Evolutionary conservation across 768 basidiomycete genomes (phyloP).

Genomic region (Naganishia vaughanmartiniae): DNA sequence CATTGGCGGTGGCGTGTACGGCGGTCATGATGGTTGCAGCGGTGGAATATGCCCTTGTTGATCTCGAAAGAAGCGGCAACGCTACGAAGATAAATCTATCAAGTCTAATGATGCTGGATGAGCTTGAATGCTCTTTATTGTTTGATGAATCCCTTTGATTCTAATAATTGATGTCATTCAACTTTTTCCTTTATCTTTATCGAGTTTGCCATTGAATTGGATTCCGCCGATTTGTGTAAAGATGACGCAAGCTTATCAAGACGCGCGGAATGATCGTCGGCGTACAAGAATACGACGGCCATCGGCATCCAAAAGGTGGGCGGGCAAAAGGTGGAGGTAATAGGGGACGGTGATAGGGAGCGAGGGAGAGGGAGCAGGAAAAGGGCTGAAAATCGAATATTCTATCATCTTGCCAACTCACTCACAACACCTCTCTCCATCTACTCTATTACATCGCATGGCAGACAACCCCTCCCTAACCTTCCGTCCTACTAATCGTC

Average conservation of each 20-base stretch:
- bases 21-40: slow-evolving; percentile 20
- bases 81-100: slow-evolving; percentile 1
- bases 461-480: no score
- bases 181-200: not conserved
- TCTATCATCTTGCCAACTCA: no score
- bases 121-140: not conserved
- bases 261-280: not conserved
- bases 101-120: slow-evolving; percentile 2
- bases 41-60: slow-evolving; percentile 16
- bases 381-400: no score
- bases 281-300: not conserved
- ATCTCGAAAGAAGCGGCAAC: slow-evolving; percentile 14
- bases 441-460: no score
- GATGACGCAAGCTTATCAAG: not conserved
- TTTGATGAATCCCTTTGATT: not conserved
- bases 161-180: not conserved
- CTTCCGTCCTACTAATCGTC: not conserved
- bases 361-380: no score
- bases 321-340: no score
- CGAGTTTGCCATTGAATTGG: no score
- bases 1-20: not conserved
- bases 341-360: no score
- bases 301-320: not conserved
- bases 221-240: no score
- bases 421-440: no score